These are phyloP conservation scores for Cyclotella choctawhatcheeana DNA, from an alignment of 108 stramenopile genomes.

Conservation along the genomic window DNA sequence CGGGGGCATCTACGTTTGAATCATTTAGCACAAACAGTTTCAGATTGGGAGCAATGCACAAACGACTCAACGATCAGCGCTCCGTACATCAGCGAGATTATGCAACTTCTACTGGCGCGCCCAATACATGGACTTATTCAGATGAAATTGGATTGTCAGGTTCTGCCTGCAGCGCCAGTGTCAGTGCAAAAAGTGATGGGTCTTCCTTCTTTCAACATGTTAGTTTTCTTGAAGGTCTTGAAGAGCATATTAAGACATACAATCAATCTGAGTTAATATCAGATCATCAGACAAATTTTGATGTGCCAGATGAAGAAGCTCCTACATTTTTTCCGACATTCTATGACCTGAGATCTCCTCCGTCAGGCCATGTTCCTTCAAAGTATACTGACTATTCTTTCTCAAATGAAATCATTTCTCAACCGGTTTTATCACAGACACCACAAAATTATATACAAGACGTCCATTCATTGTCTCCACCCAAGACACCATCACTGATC, in stretches of 20 bases:
- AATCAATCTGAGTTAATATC: background rate
- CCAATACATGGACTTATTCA: too few species aligned
- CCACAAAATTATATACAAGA: background rate
- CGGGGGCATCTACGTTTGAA: background rate
- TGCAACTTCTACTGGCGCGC: too few species aligned
- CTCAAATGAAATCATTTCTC: background rate
- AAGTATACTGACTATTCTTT: background rate
- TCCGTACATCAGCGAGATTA: too few species aligned
- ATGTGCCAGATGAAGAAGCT: background rate
- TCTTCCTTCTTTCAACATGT: constrained; percentile 23
- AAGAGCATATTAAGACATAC: constrained; percentile 25
- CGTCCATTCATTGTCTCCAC: background rate
- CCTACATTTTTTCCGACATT: constrained; percentile 21
- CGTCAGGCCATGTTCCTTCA: background rate
- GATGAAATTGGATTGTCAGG: constrained; percentile 8
- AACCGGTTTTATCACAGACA: background rate
- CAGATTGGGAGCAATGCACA: background rate
- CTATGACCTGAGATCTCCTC: constrained; percentile 27
- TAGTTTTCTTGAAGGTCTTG: constrained; percentile 24
- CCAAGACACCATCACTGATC: background rate
- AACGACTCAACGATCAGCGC: too few species aligned
- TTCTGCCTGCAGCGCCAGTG: constrained; percentile 1
- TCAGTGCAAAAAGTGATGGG: constrained; percentile 3
- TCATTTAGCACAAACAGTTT: constrained; percentile 9
- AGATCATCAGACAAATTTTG: background rate